Conservation (phyloP, 495 filamentous ascomycete genomes). For the Penicillium simplicissimum region DNA sequence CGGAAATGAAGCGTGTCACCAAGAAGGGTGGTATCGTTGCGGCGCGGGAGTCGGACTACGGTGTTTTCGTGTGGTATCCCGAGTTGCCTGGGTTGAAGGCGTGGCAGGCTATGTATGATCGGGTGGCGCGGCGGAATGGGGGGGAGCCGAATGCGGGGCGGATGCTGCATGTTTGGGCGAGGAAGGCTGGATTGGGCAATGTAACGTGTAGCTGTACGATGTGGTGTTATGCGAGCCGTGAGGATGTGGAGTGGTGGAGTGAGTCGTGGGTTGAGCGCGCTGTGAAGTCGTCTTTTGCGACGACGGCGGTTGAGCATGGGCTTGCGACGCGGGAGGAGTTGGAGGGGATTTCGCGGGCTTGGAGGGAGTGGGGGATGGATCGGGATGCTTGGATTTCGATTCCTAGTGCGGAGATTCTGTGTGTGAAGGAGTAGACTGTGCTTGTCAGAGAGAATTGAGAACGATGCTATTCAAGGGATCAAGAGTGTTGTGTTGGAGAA, state of each 20-base stretch:
- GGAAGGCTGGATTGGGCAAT: conserved; percentile 46
- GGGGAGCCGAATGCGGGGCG: conserved; percentile 53
- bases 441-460: neutral
- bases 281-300: conserved; percentile 39
- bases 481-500: neutral
- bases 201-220: conserved; percentile 40
- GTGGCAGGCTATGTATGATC: conserved; percentile 43
- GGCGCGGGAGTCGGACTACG: conserved; percentile 46
- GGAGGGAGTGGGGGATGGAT: conserved; percentile 44
- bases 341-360: conserved; percentile 39
- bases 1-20: conserved; percentile 51
- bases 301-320: conserved; percentile 38
- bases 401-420: conserved; percentile 50
- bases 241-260: conserved; percentile 50
- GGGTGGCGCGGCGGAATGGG: conserved; percentile 40
- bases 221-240: conserved; percentile 48
- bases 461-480: neutral
- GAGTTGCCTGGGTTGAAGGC: conserved; percentile 38
- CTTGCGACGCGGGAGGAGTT: conserved; percentile 45
- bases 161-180: conserved; percentile 50
- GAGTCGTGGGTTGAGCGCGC: conserved; percentile 47
- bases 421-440: conserved; percentile 29
- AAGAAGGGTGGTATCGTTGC: conserved; percentile 56
- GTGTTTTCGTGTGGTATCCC: conserved; percentile 48
- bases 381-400: conserved; percentile 52